These are phyloP conservation scores for Globisporangium nagaii DNA, from an alignment of 352 stramenopile species.

Conservation along the genomic window DNA sequence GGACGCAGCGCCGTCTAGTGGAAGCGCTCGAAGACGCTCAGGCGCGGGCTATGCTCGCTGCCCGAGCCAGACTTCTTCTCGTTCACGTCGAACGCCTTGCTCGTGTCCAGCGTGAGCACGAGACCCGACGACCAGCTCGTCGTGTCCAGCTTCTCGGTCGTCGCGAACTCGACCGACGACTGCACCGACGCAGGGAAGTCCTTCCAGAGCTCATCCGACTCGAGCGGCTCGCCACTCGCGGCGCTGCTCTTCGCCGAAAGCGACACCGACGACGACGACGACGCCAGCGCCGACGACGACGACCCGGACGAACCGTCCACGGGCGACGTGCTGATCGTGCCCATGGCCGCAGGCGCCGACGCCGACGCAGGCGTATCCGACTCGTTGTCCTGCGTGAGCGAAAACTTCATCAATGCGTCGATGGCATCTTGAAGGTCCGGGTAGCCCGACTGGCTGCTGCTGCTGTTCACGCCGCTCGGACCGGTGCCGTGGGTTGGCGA, in stretches of 20 bases:
- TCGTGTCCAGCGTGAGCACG: slow-evolving; percentile 56
- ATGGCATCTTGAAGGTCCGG: slow-evolving; percentile 83
- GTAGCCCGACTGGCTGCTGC: slow-evolving; percentile 31
- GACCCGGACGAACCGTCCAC: slow-evolving; percentile 12
- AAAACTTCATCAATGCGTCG: slow-evolving; percentile 86
- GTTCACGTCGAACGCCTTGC: slow-evolving; percentile 28
- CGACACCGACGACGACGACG: slow-evolving; percentile 2
- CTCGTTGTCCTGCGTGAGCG: slow-evolving; percentile 49
- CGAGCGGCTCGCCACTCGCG: slow-evolving; percentile 18
- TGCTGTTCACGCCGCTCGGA: slow-evolving; percentile 7
- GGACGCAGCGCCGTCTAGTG: slow-evolving; percentile 28
- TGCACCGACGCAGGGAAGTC: slow-evolving; percentile 52
- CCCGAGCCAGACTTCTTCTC: slow-evolving; percentile 16
- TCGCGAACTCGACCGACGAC: slow-evolving; percentile 22
- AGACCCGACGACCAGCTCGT: slow-evolving; percentile 52
- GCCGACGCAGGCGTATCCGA: slow-evolving; percentile 19
- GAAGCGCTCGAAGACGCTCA: slow-evolving; percentile 83
- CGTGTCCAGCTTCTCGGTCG: slow-evolving; percentile 41
- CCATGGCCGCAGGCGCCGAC: not conserved
- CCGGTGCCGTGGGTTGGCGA: slow-evolving; percentile 10
- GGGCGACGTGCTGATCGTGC: not conserved
- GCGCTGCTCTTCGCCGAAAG: not conserved
- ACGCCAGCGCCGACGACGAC: slow-evolving; percentile 14
- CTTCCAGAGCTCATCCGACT: slow-evolving; percentile 75
- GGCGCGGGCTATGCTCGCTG: slow-evolving; percentile 64